Evolutionary conservation across 352 stramenopile species (phyloP).

Genomic region (Phytopythium ostracodes): DNA sequence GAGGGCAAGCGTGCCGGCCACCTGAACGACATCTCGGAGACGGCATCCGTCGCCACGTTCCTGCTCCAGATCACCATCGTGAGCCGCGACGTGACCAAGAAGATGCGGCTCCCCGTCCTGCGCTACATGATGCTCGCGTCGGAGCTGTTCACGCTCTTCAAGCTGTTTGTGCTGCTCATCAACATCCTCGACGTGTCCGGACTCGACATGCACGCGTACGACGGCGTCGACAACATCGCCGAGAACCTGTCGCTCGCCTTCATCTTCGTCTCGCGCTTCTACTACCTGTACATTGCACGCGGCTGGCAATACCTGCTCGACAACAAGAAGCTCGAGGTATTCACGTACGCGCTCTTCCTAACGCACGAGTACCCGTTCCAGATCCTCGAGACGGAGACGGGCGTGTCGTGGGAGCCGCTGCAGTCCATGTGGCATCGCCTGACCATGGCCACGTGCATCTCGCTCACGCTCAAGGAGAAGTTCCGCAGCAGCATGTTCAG

Average conservation of each 20-base stretch:
- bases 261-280: conserved; percentile 26
- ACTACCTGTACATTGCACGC: conserved; percentile 16
- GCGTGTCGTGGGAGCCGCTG: conserved; percentile 22
- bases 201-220: background rate
- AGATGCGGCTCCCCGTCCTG: conserved; percentile 22
- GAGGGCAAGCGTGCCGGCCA: background rate
- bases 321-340: conserved; percentile 16
- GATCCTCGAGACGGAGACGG: conserved; percentile 18
- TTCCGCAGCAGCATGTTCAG: conserved; percentile 4
- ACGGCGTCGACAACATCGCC: conserved; percentile 14
- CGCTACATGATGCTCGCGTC: conserved; percentile 17
- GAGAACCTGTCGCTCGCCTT: conserved; percentile 18
- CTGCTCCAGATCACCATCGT: conserved; percentile 39
- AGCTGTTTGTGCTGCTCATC: conserved; percentile 8
- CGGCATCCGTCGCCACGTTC: conserved; percentile 27
- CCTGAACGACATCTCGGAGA: conserved; percentile 37
- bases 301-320: conserved; percentile 7
- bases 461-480: conserved; percentile 8
- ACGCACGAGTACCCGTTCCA: conserved; percentile 36
- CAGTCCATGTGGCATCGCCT: conserved; percentile 27
- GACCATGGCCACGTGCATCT: conserved; percentile 20
- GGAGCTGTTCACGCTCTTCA: conserved; percentile 16
- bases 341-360: conserved; percentile 21
- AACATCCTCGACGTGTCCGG: conserved; percentile 8
- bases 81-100: conserved; percentile 17